Base-by-base conservation (phyloP, 768 basidiomycete genomes). In the Infundibulicybe gibba region DNA sequence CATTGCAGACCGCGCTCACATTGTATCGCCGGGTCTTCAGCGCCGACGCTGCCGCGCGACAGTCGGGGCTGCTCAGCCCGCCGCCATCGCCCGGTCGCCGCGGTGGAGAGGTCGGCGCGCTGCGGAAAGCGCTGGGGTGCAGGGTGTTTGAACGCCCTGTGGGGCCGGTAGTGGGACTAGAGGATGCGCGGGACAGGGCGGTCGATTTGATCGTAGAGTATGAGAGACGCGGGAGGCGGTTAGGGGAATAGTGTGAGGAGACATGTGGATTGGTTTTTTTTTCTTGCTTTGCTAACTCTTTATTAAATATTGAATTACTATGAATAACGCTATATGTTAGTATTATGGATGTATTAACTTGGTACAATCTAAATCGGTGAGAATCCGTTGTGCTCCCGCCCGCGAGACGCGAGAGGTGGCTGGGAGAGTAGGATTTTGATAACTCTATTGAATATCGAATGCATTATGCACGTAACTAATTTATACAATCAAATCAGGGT, bases 121-220 rank as follows among this genome's bases (percentile, higher is more conserved):
- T 90, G 44, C 68, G 82, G 49, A 68, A 71, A 12, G 74, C 72
- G 30, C 67, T 90, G 33, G 87, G 83, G 12, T 66, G 58, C 57
- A 58, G 71, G 45, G 69, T 62, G 45, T 76, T 70, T 55, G 74
- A 77, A 53, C 14, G 64, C 58, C 31, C 62, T 45, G n/a, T 61
- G 43, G 53, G 57, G 48, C 49, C 32, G 49, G 53, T 32, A 49
- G 55, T 54, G 31, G 60, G 62, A 20, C 60, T 90, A 44, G 88
- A 90, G 61, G 87, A 90, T 49, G 87, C 87, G 40, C 72, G 83
- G 47, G 89, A 90, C 62, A 66, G 74, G n/a, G 82, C 81, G 32
- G 85, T 89, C 40, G 89, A 91, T 66, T 70, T 84, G 70, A 70
- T 90, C 45, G 70, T 75, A 15, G 73, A 71, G 32, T 55, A 62